Base-by-base conservation (phyloP, 2,329 filamentous ascomycete species). In the Beauveria pseudobassiana region DNA sequence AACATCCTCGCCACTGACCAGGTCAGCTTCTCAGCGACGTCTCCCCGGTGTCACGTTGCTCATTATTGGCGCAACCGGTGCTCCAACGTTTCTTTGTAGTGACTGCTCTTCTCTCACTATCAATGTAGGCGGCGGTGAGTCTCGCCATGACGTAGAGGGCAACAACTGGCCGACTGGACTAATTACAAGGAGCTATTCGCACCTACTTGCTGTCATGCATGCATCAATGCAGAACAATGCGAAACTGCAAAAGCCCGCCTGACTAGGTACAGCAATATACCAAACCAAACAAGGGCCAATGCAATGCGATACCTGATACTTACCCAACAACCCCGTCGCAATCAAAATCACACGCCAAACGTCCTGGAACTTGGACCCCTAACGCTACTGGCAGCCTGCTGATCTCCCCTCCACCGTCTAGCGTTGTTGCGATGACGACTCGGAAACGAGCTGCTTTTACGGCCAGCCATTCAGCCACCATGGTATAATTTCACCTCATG, bases 371-470 rank as follows among this genome's bases (percentile, higher is more conserved):
- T 40, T 42, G 56, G 56, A 51, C 56, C 56, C 45, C 38, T 51
- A 59, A 34, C 24, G 56, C 45, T 57, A 24, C 34, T 38, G 34
- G 5, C 34, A 38, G 34, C 34, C 34, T 42, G 56, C 46, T 48
- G 56, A 59, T 59, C 56, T 43, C 56, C 40, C 55, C 56, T 59
- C 56, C 56, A 42, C 45, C 34, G 2, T 6, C 28, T 40, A 22
- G 28, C 45, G 20, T 28, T 20, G 45, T 22, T 42, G 20, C 30
- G 24, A 59, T 43, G 34, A 59, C 34, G 46, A 30, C 30, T 22
- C 28, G 22, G 34, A 24, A 12, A 40, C 46, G 4, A 38, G 34
- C 34, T 38, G 10, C 34, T 38, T 38, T 16, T 16, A 38, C 12
- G 5, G 34, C 12, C 34, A 38, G 12, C 12, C 12, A 38, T 38